Conservation (phyloP, 2,329 filamentous ascomycete species). For the Penicillium sp. region DNA sequence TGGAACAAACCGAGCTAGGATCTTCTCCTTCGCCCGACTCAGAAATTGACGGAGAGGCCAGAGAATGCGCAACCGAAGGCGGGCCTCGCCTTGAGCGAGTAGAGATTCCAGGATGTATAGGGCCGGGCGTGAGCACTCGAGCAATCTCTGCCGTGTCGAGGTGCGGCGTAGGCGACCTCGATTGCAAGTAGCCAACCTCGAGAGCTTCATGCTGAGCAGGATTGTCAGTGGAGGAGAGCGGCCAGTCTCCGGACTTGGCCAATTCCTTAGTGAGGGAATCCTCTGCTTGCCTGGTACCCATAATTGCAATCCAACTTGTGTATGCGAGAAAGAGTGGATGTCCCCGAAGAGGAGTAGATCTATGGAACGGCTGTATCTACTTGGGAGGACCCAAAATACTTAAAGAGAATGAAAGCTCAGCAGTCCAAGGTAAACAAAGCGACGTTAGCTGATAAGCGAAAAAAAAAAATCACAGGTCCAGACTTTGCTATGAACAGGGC, state of each 20-base stretch:
- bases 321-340: background rate
- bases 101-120: background rate
- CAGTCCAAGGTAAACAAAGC: background rate
- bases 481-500: background rate
- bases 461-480: background rate
- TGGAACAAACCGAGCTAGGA: conserved; percentile 3
- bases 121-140: conserved; percentile 5
- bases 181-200: background rate
- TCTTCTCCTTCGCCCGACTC: conserved; percentile 5
- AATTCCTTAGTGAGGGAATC: background rate
- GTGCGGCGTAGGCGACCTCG: conserved; percentile 4
- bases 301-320: background rate
- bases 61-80: conserved; percentile 4
- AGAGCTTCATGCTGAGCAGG: background rate
- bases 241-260: background rate
- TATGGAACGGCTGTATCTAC: background rate
- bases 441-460: background rate
- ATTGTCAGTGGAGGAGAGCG: background rate
- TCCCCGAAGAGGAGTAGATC: background rate
- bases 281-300: background rate
- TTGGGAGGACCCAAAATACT: background rate
- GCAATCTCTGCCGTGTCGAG: conserved; percentile 5
- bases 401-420: background rate
- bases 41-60: conserved; percentile 4
- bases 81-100: background rate